Evolutionary conservation across 2,329 filamentous ascomycete genomes (phyloP).

Genomic region (Pseudopithomyces maydicus): DNA sequence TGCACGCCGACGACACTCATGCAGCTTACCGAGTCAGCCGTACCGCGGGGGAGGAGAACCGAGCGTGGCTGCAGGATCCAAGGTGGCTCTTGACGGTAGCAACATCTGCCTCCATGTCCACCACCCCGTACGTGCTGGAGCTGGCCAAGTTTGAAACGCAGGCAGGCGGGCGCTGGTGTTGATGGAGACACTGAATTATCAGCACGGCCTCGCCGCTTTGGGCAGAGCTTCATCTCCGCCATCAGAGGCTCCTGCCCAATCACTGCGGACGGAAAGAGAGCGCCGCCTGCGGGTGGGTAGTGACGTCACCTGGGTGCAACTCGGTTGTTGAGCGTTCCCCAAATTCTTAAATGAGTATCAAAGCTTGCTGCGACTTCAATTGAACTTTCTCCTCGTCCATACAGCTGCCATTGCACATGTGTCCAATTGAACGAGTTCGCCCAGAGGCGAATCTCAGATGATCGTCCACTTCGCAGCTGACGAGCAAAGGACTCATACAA

Average conservation of each 20-base stretch:
- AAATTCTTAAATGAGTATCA: background rate
- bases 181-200: background rate
- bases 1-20: background rate
- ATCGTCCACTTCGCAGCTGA: background rate
- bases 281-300: background rate
- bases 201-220: background rate
- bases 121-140: background rate
- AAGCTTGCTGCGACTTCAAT: background rate
- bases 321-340: background rate
- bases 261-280: background rate
- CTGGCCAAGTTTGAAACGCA: no score
- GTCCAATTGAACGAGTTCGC: background rate
- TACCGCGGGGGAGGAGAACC: slow-evolving; percentile 13
- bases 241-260: background rate
- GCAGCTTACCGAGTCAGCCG: slow-evolving; percentile 4
- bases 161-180: background rate
- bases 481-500: background rate
- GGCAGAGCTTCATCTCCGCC: background rate
- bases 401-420: background rate
- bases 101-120: background rate
- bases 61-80: background rate
- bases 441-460: background rate
- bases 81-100: background rate
- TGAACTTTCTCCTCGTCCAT: background rate
- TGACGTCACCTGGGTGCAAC: background rate